Conservation (phyloP, 2,329 filamentous ascomycete genomes). For the Coniella lustricola region DNA sequence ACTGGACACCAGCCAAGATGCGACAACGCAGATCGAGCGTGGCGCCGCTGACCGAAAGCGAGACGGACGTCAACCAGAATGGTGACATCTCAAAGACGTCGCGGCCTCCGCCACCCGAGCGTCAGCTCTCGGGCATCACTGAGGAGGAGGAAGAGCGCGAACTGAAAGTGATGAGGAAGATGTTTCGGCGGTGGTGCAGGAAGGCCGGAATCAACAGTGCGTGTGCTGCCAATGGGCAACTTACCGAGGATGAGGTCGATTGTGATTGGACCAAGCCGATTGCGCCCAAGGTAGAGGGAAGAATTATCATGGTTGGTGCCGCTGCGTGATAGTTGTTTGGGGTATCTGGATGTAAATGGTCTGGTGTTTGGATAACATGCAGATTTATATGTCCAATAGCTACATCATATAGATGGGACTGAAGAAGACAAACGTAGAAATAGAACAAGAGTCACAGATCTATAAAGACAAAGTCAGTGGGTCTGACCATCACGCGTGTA, state of each 20-base stretch:
- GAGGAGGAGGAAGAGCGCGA: constrained; percentile 40
- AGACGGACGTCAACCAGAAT: constrained; percentile 20
- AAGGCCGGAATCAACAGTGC: constrained; percentile 53
- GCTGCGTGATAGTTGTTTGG: neutral
- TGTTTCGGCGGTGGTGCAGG: constrained; percentile 66
- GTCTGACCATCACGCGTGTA: too few species aligned
- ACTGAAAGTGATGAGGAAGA: constrained; percentile 59
- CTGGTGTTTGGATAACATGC: too few species aligned
- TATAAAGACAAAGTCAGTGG: too few species aligned
- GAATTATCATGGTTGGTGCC: constrained; percentile 49
- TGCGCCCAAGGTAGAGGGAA: constrained; percentile 67
- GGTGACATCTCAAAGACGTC: constrained; percentile 26
- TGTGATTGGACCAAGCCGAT: constrained; percentile 77
- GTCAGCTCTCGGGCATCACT: constrained; percentile 22
- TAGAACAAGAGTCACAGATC: too few species aligned
- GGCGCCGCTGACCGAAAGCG: constrained; percentile 33
- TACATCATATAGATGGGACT: too few species aligned
- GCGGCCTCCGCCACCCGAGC: constrained; percentile 15
- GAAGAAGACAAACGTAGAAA: too few species aligned
- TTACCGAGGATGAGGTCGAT: constrained; percentile 52
- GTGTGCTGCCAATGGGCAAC: constrained; percentile 38
- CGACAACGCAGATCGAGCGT: constrained; percentile 27
- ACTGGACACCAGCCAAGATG: constrained; percentile 30
- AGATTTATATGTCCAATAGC: too few species aligned
- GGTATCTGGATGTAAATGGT: neutral